Conservation (phyloP, 2,329 filamentous ascomycete genomes). For the Pseudonectria buxi region DNA sequence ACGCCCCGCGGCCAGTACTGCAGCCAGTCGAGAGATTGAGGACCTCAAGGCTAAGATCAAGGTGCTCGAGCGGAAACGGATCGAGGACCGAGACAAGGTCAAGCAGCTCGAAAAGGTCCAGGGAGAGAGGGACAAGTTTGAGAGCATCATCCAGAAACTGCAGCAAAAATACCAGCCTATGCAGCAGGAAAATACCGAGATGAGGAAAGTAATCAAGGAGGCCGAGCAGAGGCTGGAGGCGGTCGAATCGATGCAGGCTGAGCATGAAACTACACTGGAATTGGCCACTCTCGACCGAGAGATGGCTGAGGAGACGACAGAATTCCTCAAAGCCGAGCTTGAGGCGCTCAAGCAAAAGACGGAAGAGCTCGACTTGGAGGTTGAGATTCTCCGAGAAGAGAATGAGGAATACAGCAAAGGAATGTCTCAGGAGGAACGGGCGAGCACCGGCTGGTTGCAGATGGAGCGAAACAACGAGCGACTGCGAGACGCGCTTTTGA, state of each 20-base stretch:
- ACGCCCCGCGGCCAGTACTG: conserved; percentile 38
- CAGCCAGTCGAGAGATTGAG: conserved; percentile 64
- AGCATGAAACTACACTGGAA: conserved; percentile 80
- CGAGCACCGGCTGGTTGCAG: conserved; percentile 81
- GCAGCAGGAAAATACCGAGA: conserved; percentile 68
- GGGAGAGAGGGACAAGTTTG: conserved; percentile 69
- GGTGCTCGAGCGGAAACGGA: conserved; percentile 78
- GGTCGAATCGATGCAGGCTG: conserved; percentile 68
- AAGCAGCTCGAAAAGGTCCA: conserved; percentile 72
- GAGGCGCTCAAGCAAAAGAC: conserved; percentile 67
- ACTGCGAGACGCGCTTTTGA: conserved; percentile 74
- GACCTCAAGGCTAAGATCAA: conserved; percentile 83
- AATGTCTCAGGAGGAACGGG: conserved; percentile 81
- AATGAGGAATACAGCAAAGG: conserved; percentile 77
- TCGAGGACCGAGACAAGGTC: conserved; percentile 79
- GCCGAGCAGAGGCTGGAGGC: conserved; percentile 59
- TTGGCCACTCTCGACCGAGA: conserved; percentile 84
- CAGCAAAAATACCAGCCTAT: conserved; percentile 83
- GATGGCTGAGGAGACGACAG: conserved; percentile 91
- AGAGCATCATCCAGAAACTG: conserved; percentile 81
- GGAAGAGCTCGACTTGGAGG: conserved; percentile 81
- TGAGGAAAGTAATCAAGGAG: conserved; percentile 73
- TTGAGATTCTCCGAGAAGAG: conserved; percentile 81
- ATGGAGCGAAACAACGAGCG: conserved; percentile 88
- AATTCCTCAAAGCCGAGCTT: conserved; percentile 73